Base-by-base conservation (phyloP, 2,329 filamentous ascomycete species). In the Colletotrichum lindemuthianum region DNA sequence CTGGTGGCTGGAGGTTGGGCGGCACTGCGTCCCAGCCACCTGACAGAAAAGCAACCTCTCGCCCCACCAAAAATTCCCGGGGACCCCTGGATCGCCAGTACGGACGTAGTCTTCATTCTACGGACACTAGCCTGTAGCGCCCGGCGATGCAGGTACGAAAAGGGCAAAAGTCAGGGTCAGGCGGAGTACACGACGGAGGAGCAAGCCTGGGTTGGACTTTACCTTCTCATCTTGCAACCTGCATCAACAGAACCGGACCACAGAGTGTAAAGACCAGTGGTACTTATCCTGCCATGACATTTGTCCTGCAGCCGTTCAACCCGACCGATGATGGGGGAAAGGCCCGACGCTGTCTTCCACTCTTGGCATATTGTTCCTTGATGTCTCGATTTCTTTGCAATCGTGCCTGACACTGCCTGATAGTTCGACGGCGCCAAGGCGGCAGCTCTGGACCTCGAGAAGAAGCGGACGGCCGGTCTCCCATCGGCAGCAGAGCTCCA, bases 21-120 rank as follows among this genome's bases (percentile, higher is more conserved):
- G 60, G 43, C 49, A 43, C 39, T 60, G 58, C 61, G 24, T 57
- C 61, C 61, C 61, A 65, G 61, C 61, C 61, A 65, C 61, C 61
- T 24, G 45, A 43, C 60, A 55, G 24, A 24, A 24, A 24, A 24
- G 24, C 24, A 24, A 24, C 24, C 24, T 24, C 24, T 24, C 5
- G 5, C 47, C 32, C 33, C 55, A 33, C 59, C 49, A 32, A 49
- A 36, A 47, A 24, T 34, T 34, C 41, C 55, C 37, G 37, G 55
- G 37, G 40, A 47, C n/a, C 39, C 57, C 50, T 37, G 36, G 16
- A 32, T 40, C 15, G 59, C 32, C 33, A 37, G 15, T 8, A n/a
- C n/a, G n/a, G n/a, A n/a, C n/a, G n/a, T n/a, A n/a, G n/a, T n/a
- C n/a, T n/a, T n/a, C n/a, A 48, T 24, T 9, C 16, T 13, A 24